Base-by-base conservation (phyloP, 2,329 filamentous ascomycete genomes). In the Fusarium verrucosum region DNA sequence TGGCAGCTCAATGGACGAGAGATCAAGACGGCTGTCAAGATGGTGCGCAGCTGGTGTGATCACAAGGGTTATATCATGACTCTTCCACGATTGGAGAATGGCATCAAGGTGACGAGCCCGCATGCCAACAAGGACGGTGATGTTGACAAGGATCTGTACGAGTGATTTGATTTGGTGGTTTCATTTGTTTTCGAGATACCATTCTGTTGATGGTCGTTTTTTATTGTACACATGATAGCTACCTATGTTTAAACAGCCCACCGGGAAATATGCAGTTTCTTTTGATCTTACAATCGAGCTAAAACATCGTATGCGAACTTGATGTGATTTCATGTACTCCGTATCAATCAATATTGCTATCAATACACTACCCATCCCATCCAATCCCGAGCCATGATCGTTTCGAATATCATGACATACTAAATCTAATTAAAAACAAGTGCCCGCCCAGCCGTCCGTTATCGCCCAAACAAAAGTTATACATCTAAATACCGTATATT, bases 21-120 rank as follows among this genome's bases (percentile, higher is more conserved):
- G 74, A 83, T 82, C 64, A 82, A 82, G 70, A 81, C 77, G 52
- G 78, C 77, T 10, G 74, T 82, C 66, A 78, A 81, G 72, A 81
- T 82, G 80, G 78, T 77, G 2, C 72, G 73, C 46, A 76, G 71
- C 19, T 82, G 80, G 80, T 83, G 80, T 65, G 72, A 77, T 30
- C 73, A 79, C 62, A 81, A 82, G 72, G 73, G 72, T 9, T 79
- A 81, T 43, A 68, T 70, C 16, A 74, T 83, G 71, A 80, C 77
- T 40, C 69, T 82, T 52, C 65, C 73, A 16, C 74, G 77, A 33
- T 44, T 82, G 50, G 81, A 83, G 70, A 79, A 74, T 58, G 79
- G 77, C 13, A 83, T 84, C 59, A 74, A 72, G 66, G 78, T 80
- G 40, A 82, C 80, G 32, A 81, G 76, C 25, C 80, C 81, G 7